Evolutionary conservation across 2,329 filamentous ascomycete species (phyloP).

Genomic region (Elsinoe arachidis): DNA sequence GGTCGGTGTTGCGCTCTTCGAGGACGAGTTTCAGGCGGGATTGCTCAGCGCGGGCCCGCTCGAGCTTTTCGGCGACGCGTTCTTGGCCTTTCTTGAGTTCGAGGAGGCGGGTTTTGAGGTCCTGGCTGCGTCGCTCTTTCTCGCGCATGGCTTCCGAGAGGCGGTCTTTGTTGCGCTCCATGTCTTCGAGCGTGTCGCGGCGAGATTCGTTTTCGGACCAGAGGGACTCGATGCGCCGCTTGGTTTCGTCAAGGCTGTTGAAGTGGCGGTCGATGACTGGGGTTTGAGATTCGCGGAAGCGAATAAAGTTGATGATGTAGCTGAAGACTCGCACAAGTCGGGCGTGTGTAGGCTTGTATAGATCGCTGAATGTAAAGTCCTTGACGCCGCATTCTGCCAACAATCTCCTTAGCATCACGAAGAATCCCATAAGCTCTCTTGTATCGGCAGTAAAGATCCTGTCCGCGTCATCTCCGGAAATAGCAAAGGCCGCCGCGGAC

Average conservation of each 20-base stretch:
- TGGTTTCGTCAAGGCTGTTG: slow-evolving; percentile 80
- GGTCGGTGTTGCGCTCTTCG: slow-evolving; percentile 62
- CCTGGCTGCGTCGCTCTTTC: slow-evolving; percentile 77
- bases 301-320: slow-evolving; percentile 97
- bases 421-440: slow-evolving; percentile 92
- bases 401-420: slow-evolving; percentile 69
- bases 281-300: slow-evolving; percentile 90
- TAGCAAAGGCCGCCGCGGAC: slow-evolving; percentile 80
- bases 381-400: slow-evolving; percentile 80
- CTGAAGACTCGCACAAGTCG: slow-evolving; percentile 92
- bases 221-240: slow-evolving; percentile 76
- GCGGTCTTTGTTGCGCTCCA: slow-evolving; percentile 68
- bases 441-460: slow-evolving; percentile 72
- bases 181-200: slow-evolving; percentile 68
- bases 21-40: slow-evolving; percentile 61
- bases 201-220: slow-evolving; percentile 82
- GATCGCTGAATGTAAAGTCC: slow-evolving; percentile 87
- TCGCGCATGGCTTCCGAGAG: slow-evolving; percentile 76
- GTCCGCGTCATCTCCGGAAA: slow-evolving; percentile 76
- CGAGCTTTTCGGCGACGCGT: slow-evolving; percentile 70
- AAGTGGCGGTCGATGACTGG: slow-evolving; percentile 85
- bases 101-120: slow-evolving; percentile 71
- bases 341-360: slow-evolving; percentile 83
- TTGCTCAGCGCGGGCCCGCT: slow-evolving; percentile 75
- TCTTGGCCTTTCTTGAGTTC: slow-evolving; percentile 77